Evolutionary conservation across 352 stramenopile species (phyloP), one percentile per base, ranked within the genome.

Genomic region (Phytophthora syringae): DNA sequence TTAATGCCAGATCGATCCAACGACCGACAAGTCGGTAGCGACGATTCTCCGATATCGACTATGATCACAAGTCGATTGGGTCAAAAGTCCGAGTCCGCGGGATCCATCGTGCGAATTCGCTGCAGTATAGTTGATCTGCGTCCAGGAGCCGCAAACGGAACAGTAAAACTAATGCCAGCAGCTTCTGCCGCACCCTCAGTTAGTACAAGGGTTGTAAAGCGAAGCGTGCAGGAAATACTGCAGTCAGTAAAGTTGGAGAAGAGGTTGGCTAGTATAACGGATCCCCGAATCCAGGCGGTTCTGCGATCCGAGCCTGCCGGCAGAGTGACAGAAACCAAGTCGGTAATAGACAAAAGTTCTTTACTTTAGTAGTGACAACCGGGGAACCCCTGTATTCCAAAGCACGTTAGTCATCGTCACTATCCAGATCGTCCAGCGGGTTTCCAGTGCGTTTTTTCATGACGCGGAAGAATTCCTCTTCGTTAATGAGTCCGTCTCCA

Each of bases 391-490:
- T n/a, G n/a, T n/a, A n/a, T n/a, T n/a, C n/a, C 28, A 27, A 45
- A 22, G 16, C 27, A 15, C 6, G 24, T 84, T 40, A 95, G 45
- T 98, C 92, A 36, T 97, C 89, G 67, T 98, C 92, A 39, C 86
- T 95, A 48, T 95, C 87, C 9, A 97, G 69, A 64, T 98, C 93
- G 56, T 98, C 92, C 11, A 98, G 72, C 3, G 93, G 93, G 47
- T 97, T 97, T 5, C 97, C 93, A 13, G 89, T 95, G 6, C 94
- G 88, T 67, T 98, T 98, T 61, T 97, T 97, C 95, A 98, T 98
- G 28, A 98, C 92, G 11, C 92, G 86, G 66, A 97, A 98, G 70
- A 98, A 98, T 58, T 98, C 95, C 24, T 98, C 94, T 45, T 97
- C 88, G 60, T 97, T 98, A 69, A 98, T 97, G 18, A 98, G 76